Conservation (phyloP, 495 filamentous ascomycete genomes). For the Delitschia confertaspora region DNA sequence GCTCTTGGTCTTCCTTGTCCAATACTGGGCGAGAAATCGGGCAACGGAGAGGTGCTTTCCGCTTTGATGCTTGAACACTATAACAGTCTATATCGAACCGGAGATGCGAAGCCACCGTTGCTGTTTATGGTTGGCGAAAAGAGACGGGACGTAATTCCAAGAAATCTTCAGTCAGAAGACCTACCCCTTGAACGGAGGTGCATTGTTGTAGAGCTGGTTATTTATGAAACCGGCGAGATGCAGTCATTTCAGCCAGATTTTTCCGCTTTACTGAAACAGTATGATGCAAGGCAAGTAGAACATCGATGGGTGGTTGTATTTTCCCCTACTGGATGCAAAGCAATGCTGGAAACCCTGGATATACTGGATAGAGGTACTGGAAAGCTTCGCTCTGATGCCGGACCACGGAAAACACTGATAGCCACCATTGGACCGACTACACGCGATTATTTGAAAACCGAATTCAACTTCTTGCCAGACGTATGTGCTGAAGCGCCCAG, state of each 20-base stretch:
- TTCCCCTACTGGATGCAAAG: slow-evolving; percentile 79
- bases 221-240: slow-evolving; percentile 81
- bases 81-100: slow-evolving; percentile 30
- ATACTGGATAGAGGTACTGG: slow-evolving; percentile 45
- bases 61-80: slow-evolving; percentile 70
- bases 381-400: slow-evolving; percentile 24
- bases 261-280: slow-evolving; percentile 37
- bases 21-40: slow-evolving; percentile 59
- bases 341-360: slow-evolving; percentile 61
- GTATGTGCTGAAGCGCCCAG: slow-evolving; percentile 75
- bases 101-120: slow-evolving; percentile 47
- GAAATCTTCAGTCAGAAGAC: slow-evolving; percentile 50
- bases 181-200: slow-evolving; percentile 43
- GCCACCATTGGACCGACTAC: slow-evolving; percentile 95
- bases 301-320: slow-evolving; percentile 84
- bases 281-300: slow-evolving; percentile 24
- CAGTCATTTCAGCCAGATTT: slow-evolving; percentile 63
- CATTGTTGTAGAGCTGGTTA: slow-evolving; percentile 62
- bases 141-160: slow-evolving; percentile 79
- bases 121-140: slow-evolving; percentile 85
- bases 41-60: slow-evolving; percentile 72
- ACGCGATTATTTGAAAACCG: slow-evolving; percentile 55
- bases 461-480: slow-evolving; percentile 66
- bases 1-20: slow-evolving; percentile 42
- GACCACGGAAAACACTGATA: slow-evolving; percentile 35